These are phyloP conservation scores for Kluyveromyces sp. DNA, from an alignment of 1,139 yeast genomes.

Conservation along the genomic window DNA sequence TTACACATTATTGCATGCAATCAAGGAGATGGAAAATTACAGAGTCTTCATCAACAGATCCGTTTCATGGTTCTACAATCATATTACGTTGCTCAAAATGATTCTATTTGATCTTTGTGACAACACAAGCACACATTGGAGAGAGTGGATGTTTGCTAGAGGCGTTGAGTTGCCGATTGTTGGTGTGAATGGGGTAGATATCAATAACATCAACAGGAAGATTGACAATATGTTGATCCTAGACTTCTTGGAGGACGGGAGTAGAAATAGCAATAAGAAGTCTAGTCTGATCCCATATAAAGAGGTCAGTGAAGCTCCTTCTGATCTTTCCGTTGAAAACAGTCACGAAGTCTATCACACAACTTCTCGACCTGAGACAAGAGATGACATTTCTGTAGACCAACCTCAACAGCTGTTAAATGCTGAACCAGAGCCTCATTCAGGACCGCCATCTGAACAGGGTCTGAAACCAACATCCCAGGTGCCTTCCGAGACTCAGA, in stretches of 20 bases:
- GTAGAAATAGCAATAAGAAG: slow-evolving; percentile 24
- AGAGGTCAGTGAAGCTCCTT: slow-evolving; percentile 2
- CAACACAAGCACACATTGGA: slow-evolving; percentile 29
- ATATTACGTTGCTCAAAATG: slow-evolving; percentile 31
- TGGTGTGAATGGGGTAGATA: slow-evolving; percentile 19
- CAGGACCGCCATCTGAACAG: background rate
- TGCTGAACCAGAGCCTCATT: background rate
- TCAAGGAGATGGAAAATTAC: slow-evolving; percentile 32
- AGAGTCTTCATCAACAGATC: slow-evolving; percentile 31
- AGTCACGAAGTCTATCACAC: background rate
- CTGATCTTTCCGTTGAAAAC: background rate
- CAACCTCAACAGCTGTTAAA: background rate
- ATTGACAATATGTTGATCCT: slow-evolving; percentile 26
- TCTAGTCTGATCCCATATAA: slow-evolving; percentile 6
- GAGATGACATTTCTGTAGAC: background rate
- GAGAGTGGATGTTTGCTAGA: slow-evolving; percentile 32
- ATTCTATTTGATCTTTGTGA: slow-evolving; percentile 31
- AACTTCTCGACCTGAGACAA: background rate
- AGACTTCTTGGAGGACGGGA: slow-evolving; percentile 29
- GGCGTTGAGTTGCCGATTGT: slow-evolving; percentile 21
- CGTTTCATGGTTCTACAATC: slow-evolving; percentile 33
- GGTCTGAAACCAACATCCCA: background rate
- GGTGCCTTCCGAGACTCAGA: background rate
- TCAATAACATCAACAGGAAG: slow-evolving; percentile 24
- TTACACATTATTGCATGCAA: slow-evolving; percentile 30